Evolutionary conservation across 176 grass and related monocot species (phyloP).

Genomic region (Ananas comosus): DNA sequence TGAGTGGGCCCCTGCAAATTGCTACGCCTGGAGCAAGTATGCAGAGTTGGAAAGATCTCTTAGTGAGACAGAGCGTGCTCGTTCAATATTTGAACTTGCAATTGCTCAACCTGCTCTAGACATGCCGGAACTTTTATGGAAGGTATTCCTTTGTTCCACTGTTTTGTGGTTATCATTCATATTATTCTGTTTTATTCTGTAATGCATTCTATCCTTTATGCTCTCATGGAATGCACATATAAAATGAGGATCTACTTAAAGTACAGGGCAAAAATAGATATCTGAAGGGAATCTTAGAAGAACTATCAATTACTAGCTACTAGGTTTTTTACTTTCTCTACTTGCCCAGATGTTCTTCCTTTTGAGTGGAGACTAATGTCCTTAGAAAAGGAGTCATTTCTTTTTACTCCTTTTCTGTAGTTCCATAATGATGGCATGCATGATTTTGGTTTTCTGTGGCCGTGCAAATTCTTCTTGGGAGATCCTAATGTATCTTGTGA

Average conservation of each 20-base stretch:
- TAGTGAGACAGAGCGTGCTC: constrained; percentile 71
- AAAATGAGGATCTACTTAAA: neutral
- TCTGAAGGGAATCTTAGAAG: neutral
- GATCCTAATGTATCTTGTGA: too few relatives aligned
- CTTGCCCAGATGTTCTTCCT: too few relatives aligned
- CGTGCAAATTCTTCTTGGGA: too few relatives aligned
- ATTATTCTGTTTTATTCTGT: neutral
- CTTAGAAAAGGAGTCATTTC: too few relatives aligned
- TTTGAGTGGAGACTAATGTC: too few relatives aligned
- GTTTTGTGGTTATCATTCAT: neutral
- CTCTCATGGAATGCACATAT: neutral
- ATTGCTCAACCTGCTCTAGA: constrained; percentile 75
- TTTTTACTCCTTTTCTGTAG: too few relatives aligned
- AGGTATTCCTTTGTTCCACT: constrained; percentile 29
- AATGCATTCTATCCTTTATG: constrained; percentile 1
- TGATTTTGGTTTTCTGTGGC: too few relatives aligned
- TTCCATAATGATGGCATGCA: too few relatives aligned
- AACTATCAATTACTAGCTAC: too few relatives aligned
- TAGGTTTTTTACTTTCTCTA: too few relatives aligned
- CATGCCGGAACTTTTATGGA: constrained; percentile 75
- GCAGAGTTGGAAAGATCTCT: constrained; percentile 67
- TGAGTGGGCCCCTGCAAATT: constrained; percentile 67
- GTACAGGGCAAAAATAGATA: neutral
- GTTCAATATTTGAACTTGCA: constrained; percentile 74
- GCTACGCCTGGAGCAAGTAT: constrained; percentile 90